Evolutionary conservation across 2,329 filamentous ascomycete species (phyloP).

Genomic region (Epichloe typhina): DNA sequence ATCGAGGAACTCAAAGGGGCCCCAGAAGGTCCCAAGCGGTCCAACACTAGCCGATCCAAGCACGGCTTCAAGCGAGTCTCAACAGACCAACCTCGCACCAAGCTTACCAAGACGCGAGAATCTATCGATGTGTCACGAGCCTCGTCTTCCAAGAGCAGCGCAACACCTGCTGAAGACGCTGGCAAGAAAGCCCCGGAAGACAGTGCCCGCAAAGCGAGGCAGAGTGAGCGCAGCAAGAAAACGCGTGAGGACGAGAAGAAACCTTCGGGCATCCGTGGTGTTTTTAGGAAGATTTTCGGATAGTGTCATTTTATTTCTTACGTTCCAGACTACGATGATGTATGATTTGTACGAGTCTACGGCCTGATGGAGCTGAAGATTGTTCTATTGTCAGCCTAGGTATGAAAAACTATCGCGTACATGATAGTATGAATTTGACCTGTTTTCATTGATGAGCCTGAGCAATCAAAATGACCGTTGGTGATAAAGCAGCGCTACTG

Average conservation of each 20-base stretch:
- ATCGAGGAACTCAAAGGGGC: background rate
- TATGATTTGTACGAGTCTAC: constrained; percentile 6
- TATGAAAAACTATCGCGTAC: background rate
- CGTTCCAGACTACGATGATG: constrained; percentile 4
- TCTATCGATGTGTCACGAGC: background rate
- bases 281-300: constrained; percentile 25
- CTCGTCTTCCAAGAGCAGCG: constrained; percentile 3
- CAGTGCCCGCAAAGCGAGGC: constrained; percentile 21
- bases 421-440: background rate
- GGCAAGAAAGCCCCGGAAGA: constrained; percentile 15
- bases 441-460: background rate
- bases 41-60: constrained; percentile 14
- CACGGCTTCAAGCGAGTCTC: constrained; percentile 15
- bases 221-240: constrained; percentile 22
- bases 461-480: background rate
- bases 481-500: no score
- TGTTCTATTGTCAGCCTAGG: constrained; percentile 7
- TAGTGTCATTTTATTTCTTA: background rate
- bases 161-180: constrained; percentile 1
- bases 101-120: constrained; percentile 13
- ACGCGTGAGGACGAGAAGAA: constrained; percentile 17
- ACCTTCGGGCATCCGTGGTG: constrained; percentile 19
- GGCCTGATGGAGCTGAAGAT: background rate
- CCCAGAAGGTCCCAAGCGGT: constrained; percentile 20
- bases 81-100: constrained; percentile 14